Base-by-base conservation (phyloP, 768 basidiomycete species). In the Nidula microcarpa region DNA sequence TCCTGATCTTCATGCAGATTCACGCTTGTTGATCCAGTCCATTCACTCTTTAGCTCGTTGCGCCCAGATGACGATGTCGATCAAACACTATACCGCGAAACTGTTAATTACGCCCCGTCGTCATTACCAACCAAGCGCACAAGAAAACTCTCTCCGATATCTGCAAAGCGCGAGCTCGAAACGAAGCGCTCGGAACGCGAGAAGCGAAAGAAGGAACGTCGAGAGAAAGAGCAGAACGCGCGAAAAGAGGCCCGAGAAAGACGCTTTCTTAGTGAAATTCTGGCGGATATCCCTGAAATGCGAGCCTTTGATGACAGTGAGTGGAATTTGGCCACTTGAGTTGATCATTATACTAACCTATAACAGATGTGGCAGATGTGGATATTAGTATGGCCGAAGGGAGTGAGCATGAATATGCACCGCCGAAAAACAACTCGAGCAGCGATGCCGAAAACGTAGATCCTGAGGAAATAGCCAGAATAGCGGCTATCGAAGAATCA, bases 401-500 rank as follows among this genome's bases (percentile, higher is more conserved):
- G 23, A 23, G 23, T 4, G 23, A 23, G 23, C 23, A 23, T 23
- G 23, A 23, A 23, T 41, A 41, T 18, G 23, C 3, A 46, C 44
- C 18, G 5, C 44, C 10, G 23, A 23, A 11, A 46, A 18, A 10
- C 2, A 46, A 23, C 23, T 30, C 53, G 50, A 16, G 49, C 53
- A 43, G 52, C 59, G 53, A 54, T 16, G 51, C 60, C 36, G 62
- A 56, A 49, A 62, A 58, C 51, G 48, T 53, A 50, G 60, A 57
- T 9, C 55, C 61, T 34, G 65, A 75, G 39, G 77, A 79, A 32
- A 68, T 62, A 10, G 62, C 59, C 4, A 74, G 72, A 48, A 67
- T 62, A 43, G 74, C 74, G 11, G 70, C 69, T 30, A 80, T 89
- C 54, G 81, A 77, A 16, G 83, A 86, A 62, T 86, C 87, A 4